phyloP scores from a whole-genome alignment of 306 rosid species.

The Cucumis melo region DNA sequence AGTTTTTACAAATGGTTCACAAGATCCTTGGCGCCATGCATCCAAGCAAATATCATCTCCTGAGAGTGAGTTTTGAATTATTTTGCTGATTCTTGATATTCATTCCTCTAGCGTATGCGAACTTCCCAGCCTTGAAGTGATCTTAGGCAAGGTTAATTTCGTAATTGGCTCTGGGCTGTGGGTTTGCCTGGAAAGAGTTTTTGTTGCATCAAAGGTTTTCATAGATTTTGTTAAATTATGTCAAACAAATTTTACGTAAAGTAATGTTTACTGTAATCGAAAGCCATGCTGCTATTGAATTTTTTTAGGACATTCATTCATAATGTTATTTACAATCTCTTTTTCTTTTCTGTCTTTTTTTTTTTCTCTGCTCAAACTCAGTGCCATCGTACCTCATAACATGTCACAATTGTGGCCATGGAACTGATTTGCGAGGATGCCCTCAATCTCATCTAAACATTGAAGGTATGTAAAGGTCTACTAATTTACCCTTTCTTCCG shows the following conservation, averaged over 20 bases:
- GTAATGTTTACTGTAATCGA: neutral
- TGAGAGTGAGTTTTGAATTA: conserved; percentile 48
- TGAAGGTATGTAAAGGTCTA: conserved; percentile 41
- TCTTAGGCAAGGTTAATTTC: neutral
- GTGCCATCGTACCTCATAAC: conserved; percentile 76
- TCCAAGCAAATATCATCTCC: conserved; percentile 73
- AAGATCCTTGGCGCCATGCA: conserved; percentile 98
- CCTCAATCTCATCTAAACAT: conserved; percentile 61
- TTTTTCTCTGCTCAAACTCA: conserved; percentile 18
- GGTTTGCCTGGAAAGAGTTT: neutral
- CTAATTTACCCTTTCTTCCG: neutral
- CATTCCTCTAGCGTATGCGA: neutral
- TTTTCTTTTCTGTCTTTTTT: neutral
- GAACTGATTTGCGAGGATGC: conserved; percentile 86
- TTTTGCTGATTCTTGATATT: neutral
- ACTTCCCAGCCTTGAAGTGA: neutral
- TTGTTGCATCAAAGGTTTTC: neutral
- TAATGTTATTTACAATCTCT: neutral
- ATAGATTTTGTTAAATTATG: neutral
- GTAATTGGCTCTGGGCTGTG: neutral
- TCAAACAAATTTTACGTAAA: neutral
- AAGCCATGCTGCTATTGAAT: neutral
- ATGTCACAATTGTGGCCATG: conserved; percentile 87
- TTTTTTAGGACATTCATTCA: neutral
- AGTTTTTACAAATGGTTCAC: conserved; percentile 81